Percentiles rank a stretch among this genome's conserved stretches.
Evolutionary conservation across 2,329 filamentous ascomycete species (phyloP).

Genomic region (Talaromyces atroroseus): DNA sequence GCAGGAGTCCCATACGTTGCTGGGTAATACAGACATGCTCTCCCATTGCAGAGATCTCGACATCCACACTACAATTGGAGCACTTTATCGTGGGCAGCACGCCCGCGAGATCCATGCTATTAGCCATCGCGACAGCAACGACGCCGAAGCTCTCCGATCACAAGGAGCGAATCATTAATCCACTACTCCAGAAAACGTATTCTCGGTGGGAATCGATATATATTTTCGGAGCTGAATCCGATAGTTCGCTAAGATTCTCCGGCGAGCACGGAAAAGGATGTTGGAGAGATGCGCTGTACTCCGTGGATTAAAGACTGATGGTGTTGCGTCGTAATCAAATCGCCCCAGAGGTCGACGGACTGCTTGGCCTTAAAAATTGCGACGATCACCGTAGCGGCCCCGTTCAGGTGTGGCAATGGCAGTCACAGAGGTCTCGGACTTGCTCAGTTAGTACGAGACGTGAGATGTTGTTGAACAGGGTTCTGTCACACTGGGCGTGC

Average conservation of each 20-base stretch:
- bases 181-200: not conserved
- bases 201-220: not conserved
- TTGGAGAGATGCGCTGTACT: not conserved
- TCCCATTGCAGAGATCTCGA: constrained; percentile 80
- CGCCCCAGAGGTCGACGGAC: constrained; percentile 4
- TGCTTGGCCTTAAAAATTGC: constrained; percentile 4
- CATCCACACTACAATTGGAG: constrained; percentile 69
- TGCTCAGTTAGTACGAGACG: not conserved
- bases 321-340: not conserved
- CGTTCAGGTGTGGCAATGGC: constrained; percentile 4
- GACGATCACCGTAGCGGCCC: constrained; percentile 9
- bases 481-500: not conserved
- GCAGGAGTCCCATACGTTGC: constrained; percentile 20
- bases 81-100: constrained; percentile 83
- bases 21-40: constrained; percentile 64
- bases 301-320: constrained; percentile 2
- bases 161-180: constrained; percentile 9
- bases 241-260: constrained; percentile 4
- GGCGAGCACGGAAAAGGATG: not conserved
- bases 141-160: constrained; percentile 10
- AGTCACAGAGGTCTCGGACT: constrained; percentile 5
- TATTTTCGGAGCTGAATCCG: constrained; percentile 9
- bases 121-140: constrained; percentile 24
- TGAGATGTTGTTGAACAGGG: not conserved
- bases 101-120: constrained; percentile 54